Percentiles rank a stretch among this genome's conserved stretches.
phyloP scores from a whole-genome alignment of 2,329 filamentous ascomycete genomes.

The Colletotrichum tamarilloi region DNA sequence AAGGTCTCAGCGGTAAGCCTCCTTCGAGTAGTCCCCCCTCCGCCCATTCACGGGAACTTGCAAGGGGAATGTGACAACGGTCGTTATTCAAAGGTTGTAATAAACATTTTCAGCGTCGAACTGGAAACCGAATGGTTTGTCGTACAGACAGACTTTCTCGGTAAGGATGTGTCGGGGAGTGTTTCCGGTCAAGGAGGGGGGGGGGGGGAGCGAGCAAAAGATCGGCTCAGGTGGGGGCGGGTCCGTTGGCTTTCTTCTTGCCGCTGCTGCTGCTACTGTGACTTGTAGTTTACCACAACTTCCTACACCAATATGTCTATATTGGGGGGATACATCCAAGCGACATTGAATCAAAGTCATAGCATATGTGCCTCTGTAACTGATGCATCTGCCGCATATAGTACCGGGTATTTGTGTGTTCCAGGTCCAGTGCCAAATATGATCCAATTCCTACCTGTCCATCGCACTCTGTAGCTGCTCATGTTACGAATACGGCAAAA shows the following conservation, averaged over 20 bases:
- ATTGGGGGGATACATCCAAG: not conserved
- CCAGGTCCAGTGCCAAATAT: not conserved
- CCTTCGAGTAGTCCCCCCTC: too few relatives aligned
- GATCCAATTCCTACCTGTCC: not conserved
- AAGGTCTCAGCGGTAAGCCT: too few relatives aligned
- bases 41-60: too few relatives aligned
- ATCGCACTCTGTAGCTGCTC: not conserved
- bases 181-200: not conserved
- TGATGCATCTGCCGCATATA: not conserved
- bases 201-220: not conserved
- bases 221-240: conserved; percentile 31
- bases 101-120: not conserved
- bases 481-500: not conserved
- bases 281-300: not conserved
- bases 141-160: too few relatives aligned
- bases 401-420: not conserved
- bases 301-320: not conserved
- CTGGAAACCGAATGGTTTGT: not conserved
- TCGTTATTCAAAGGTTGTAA: not conserved
- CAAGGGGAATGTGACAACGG: conserved; percentile 6
- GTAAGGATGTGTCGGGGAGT: too few relatives aligned
- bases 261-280: not conserved
- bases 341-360: not conserved
- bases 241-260: not conserved
- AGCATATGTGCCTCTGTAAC: not conserved